Base-by-base conservation (phyloP, 352 stramenopile species). In the Globisporangium spinosum region DNA sequence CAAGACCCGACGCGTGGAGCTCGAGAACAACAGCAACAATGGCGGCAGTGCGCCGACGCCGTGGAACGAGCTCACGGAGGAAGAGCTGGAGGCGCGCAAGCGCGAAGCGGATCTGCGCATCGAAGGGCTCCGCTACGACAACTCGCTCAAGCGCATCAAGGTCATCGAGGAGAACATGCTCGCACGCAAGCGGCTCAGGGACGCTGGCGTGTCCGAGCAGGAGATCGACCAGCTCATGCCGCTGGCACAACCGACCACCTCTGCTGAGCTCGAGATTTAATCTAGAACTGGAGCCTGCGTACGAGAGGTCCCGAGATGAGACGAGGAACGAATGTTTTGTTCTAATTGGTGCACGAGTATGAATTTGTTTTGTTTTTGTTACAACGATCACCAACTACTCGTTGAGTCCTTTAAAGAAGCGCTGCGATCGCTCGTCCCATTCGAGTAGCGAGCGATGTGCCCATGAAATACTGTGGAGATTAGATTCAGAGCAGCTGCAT, bases 131-230 rank as follows among this genome's bases (percentile, higher is more conserved):
- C 66, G 66, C 51, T 71, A 71, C 66, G 66, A 71, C 58, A 71
- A 71, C 53, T 63, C 69, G 17, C 58, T 71, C 29, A 73, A 71
- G 68, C 64, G 61, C 22, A 38, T 71, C 51, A 55, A 68, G 35
- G 58, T 70, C 5, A 45, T 61, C 10, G 58, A 71, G n/a, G 64
- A 73, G 57, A 73, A 71, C 27, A 67, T 77, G 40, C 61, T 87
- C 17, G 75, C 78, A 38, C 72, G 78, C 54, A 83, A 84, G 61
- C 78, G 75, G 38, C 58, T 87, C 63, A 69, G 74, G 25, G 77
- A 87, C 67, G 79, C 77, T 2, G 68, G 68, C 58, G 62, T 73
- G 27, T 12, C 63, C 1, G 51, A 73, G 38, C 51, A 57, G 4
- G 64, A 73, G 47, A 63, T 73, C 58, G 65, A 73, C 47, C 53